A percentile compares a stretch with the other conserved stretches of the same genome.
These are phyloP conservation scores for Iberis pinnata DNA, from an alignment of 345 rosid species.

Conservation along the genomic window DNA sequence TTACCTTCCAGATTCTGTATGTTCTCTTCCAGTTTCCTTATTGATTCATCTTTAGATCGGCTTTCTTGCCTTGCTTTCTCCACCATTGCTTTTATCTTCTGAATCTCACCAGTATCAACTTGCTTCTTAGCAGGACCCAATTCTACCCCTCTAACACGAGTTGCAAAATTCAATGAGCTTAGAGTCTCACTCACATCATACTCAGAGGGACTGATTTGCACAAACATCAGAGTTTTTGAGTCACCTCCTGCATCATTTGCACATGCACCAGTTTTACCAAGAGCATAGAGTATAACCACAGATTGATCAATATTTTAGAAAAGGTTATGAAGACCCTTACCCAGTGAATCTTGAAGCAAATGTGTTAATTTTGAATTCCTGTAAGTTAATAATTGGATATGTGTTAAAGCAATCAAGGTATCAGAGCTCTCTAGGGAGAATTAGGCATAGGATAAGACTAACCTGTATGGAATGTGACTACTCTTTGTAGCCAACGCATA, in stretches of 20 bases:
- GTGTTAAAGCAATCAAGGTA: slow-evolving; percentile 17
- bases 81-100: slow-evolving; percentile 73
- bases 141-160: slow-evolving; percentile 86
- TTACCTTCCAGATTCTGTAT: slow-evolving; percentile 63
- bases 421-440: neutral
- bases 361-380: slow-evolving; percentile 98
- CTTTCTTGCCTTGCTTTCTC: slow-evolving; percentile 77
- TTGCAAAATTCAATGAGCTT: slow-evolving; percentile 84
- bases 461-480: slow-evolving; percentile 92
- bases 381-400: slow-evolving; percentile 26
- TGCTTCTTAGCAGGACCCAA: slow-evolving; percentile 79
- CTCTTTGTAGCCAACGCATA: slow-evolving; percentile 81
- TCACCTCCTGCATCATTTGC: slow-evolving; percentile 62
- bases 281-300: slow-evolving; percentile 1
- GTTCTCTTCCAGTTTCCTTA: slow-evolving; percentile 72
- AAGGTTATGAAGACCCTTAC: slow-evolving; percentile 34
- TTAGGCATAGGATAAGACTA: neutral
- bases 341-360: slow-evolving; percentile 90
- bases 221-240: slow-evolving; percentile 88
- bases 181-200: slow-evolving; percentile 75
- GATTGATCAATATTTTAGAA: neutral
- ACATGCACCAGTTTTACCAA: slow-evolving; percentile 11
- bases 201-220: slow-evolving; percentile 93
- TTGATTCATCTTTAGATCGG: slow-evolving; percentile 68
- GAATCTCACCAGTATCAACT: slow-evolving; percentile 68